A percentile compares a stretch with the other conserved stretches of the same genome.
phyloP scores from a whole-genome alignment of 169 alveolate species.

The Sarcocystis neurona region DNA sequence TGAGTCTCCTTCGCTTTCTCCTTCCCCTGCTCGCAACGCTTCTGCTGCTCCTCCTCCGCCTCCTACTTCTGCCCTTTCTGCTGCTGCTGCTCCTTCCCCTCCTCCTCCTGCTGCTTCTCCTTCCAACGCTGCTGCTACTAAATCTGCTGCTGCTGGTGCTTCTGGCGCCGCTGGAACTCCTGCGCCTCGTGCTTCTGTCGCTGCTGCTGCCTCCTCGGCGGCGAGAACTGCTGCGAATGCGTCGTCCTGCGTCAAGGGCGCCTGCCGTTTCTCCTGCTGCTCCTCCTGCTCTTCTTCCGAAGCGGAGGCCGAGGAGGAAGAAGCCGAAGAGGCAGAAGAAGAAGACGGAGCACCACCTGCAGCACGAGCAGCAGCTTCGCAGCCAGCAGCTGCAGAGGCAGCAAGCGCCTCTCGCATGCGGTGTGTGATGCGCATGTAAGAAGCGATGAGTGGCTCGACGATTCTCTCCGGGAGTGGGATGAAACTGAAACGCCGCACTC shows the following conservation, averaged over 20 bases:
- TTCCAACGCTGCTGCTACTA: too few species aligned
- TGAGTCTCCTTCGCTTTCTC: neutral
- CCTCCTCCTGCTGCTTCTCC: too few species aligned
- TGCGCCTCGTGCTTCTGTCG: too few species aligned
- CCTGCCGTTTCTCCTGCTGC: neutral
- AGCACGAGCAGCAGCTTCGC: too few species aligned
- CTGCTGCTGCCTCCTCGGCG: too few species aligned
- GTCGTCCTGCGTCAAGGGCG: neutral
- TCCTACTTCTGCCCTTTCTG: too few species aligned
- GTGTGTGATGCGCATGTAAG: neutral
- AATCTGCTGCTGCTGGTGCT: too few species aligned
- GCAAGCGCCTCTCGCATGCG: neutral
- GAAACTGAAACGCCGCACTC: constrained; percentile 46
- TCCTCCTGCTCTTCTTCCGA: neutral
- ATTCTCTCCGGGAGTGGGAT: constrained; percentile 10
- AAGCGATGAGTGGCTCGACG: neutral
- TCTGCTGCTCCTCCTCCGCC: neutral
- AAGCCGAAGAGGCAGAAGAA: neutral
- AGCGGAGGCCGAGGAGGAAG: neutral
- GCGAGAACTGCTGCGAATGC: too few species aligned
- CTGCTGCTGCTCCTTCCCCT: neutral
- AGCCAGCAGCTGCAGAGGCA: too few species aligned
- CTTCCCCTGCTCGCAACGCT: neutral
- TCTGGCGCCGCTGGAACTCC: too few species aligned
- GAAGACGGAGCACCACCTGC: too few species aligned